Evolutionary conservation across 1,139 yeast species (phyloP).

Genomic region (Yamadazyma conglobata): DNA sequence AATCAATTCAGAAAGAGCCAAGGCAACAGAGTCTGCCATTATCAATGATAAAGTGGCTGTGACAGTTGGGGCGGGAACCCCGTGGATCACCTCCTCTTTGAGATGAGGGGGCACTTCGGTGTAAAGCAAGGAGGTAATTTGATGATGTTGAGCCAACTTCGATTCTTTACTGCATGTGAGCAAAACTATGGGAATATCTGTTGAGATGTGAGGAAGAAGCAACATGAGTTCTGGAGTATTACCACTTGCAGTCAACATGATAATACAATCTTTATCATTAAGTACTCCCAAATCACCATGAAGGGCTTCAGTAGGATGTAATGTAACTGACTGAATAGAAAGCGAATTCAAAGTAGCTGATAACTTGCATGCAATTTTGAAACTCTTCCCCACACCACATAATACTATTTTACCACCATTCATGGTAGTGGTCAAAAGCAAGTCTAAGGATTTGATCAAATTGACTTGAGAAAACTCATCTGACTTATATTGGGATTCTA

Average conservation of each 20-base stretch:
- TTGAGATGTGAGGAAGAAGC: constrained; percentile 57
- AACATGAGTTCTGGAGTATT: constrained; percentile 72
- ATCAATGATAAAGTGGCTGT: constrained; percentile 76
- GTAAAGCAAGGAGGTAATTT: constrained; percentile 49
- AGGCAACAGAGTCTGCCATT: constrained; percentile 73
- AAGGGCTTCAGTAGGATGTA: constrained; percentile 85
- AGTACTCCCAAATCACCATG: constrained; percentile 87
- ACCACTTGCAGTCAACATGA: constrained; percentile 78
- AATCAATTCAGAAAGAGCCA: constrained; percentile 68
- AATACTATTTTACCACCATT: constrained; percentile 66
- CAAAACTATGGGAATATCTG: constrained; percentile 52
- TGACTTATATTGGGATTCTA: constrained; percentile 27
- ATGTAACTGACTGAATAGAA: constrained; percentile 60
- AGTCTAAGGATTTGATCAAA: constrained; percentile 46
- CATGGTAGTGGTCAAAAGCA: constrained; percentile 45
- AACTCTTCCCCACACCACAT: constrained; percentile 83
- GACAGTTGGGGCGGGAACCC: constrained; percentile 85
- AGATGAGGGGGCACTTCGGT: constrained; percentile 60
- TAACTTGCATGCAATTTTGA: constrained; percentile 71
- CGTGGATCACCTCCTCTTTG: constrained; percentile 66
- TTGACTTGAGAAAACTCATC: constrained; percentile 47
- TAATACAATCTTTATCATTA: constrained; percentile 56
- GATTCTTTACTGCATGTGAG: constrained; percentile 60
- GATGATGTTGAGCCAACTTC: constrained; percentile 41
- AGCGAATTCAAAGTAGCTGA: constrained; percentile 82